phyloP scores from a whole-genome alignment of 352 stramenopile species.

The Pythium monospermum region DNA sequence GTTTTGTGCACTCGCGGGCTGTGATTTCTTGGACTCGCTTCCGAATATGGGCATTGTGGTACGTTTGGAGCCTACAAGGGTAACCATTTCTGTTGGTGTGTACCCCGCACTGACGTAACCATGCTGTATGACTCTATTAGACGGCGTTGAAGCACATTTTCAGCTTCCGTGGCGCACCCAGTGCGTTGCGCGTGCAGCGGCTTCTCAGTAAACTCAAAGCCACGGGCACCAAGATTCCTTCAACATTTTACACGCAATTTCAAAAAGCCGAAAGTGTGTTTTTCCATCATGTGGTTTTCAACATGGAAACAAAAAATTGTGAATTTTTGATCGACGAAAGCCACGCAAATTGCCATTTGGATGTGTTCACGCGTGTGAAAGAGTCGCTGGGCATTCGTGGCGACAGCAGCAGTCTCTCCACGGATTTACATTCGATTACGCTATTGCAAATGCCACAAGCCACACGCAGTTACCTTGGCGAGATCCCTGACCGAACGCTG shows the following conservation, averaged over 20 bases:
- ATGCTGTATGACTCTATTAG: too few species aligned
- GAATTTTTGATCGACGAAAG: constrained; percentile 49
- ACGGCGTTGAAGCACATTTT: constrained; percentile 73
- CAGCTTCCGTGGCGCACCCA: constrained; percentile 55
- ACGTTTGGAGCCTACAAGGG: too few species aligned
- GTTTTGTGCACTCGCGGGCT: constrained; percentile 64
- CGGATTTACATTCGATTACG: constrained; percentile 23
- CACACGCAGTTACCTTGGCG: constrained; percentile 39
- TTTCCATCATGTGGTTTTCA: constrained; percentile 76
- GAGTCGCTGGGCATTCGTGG: constrained; percentile 13
- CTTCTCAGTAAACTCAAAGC: constrained; percentile 58
- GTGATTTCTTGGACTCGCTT: constrained; percentile 72
- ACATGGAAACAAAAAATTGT: constrained; percentile 32
- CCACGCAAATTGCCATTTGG: constrained; percentile 42
- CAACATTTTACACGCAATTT: constrained; percentile 49
- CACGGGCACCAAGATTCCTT: constrained; percentile 37
- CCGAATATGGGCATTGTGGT: constrained; percentile 74
- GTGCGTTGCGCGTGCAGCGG: constrained; percentile 49
- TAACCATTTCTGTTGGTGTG: too few species aligned
- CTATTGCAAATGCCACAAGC: too few species aligned
- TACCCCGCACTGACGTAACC: too few species aligned
- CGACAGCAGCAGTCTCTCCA: constrained; percentile 23
- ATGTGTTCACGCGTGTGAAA: constrained; percentile 34
- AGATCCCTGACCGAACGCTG: constrained; percentile 27
- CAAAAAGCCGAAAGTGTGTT: constrained; percentile 68